These are phyloP conservation scores for Tremella fuciformis DNA, from an alignment of 768 basidiomycete species.

Conservation along the genomic window DNA sequence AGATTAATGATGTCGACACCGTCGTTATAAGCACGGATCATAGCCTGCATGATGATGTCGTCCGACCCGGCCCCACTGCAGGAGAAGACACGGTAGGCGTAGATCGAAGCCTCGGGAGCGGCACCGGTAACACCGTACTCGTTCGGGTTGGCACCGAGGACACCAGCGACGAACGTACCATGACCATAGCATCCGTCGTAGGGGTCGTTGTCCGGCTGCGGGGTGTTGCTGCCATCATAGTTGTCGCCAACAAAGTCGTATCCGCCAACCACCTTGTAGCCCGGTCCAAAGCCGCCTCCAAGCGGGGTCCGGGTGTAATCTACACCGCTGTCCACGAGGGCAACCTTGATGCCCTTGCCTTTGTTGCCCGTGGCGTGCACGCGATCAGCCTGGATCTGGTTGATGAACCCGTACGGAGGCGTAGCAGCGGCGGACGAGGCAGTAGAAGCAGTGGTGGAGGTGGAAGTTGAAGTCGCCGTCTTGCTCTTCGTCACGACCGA, in stretches of 20 bases:
- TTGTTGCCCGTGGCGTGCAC: conserved; percentile 63
- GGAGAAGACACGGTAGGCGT: conserved; percentile 60
- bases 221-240: conserved; percentile 39
- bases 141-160: conserved; percentile 56
- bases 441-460: conserved; percentile 10
- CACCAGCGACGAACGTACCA: conserved; percentile 53
- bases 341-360: conserved; percentile 67
- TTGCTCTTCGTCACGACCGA: neutral
- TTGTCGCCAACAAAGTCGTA: conserved; percentile 51
- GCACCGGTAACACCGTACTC: conserved; percentile 68
- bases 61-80: conserved; percentile 57
- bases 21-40: conserved; percentile 55
- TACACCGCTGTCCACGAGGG: conserved; percentile 56
- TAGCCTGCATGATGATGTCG: conserved; percentile 57
- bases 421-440: conserved; percentile 20
- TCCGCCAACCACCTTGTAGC: conserved; percentile 52
- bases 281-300: conserved; percentile 50
- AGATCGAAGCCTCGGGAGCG: conserved; percentile 62
- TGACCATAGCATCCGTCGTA: conserved; percentile 49
- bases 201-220: conserved; percentile 46
- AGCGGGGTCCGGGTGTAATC: conserved; percentile 50
- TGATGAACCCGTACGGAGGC: conserved; percentile 33
- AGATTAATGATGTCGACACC: conserved; percentile 65
- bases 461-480: conserved; percentile 9
- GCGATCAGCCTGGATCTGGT: conserved; percentile 59